These are phyloP conservation scores for Talaromyces sp. DNA, from an alignment of 2,329 filamentous ascomycete genomes.

Conservation along the genomic window DNA sequence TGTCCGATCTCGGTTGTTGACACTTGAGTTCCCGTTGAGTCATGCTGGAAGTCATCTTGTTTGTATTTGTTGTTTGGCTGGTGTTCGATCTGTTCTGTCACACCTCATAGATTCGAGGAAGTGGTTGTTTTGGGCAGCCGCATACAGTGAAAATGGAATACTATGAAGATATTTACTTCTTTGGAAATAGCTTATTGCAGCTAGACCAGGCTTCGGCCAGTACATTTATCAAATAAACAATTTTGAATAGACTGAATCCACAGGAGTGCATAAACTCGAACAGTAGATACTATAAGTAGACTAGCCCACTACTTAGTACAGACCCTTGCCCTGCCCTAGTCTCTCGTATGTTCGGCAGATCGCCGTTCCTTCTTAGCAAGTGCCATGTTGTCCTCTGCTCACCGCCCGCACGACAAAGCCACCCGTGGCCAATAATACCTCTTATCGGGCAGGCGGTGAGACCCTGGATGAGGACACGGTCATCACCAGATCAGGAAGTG, in stretches of 20 bases:
- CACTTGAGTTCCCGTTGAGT: slow-evolving; percentile 42
- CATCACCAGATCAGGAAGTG: slow-evolving; percentile 38
- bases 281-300: too few relatives aligned
- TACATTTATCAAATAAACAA: slow-evolving; percentile 2
- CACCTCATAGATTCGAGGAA: slow-evolving; percentile 1
- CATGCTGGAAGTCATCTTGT: neutral
- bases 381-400: slow-evolving; percentile 20
- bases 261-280: too few relatives aligned
- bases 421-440: slow-evolving; percentile 1
- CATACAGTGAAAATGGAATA: slow-evolving; percentile 15
- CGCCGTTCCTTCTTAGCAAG: neutral
- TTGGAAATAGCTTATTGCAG: neutral
- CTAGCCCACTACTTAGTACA: too few relatives aligned
- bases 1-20: slow-evolving; percentile 29
- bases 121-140: neutral
- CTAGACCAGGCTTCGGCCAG: slow-evolving; percentile 1
- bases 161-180: slow-evolving; percentile 13
- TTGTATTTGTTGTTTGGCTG: neutral
- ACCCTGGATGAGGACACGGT: slow-evolving; percentile 41
- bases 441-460: slow-evolving; percentile 34
- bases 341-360: too few relatives aligned
- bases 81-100: slow-evolving; percentile 20
- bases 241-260: too few relatives aligned
- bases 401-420: slow-evolving; percentile 19
- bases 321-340: too few relatives aligned